Evolutionary conservation across 2,329 filamentous ascomycete genomes (phyloP), one percentile per base, ranked within the genome.

Genomic region (Pyricularia pennisetigena): DNA sequence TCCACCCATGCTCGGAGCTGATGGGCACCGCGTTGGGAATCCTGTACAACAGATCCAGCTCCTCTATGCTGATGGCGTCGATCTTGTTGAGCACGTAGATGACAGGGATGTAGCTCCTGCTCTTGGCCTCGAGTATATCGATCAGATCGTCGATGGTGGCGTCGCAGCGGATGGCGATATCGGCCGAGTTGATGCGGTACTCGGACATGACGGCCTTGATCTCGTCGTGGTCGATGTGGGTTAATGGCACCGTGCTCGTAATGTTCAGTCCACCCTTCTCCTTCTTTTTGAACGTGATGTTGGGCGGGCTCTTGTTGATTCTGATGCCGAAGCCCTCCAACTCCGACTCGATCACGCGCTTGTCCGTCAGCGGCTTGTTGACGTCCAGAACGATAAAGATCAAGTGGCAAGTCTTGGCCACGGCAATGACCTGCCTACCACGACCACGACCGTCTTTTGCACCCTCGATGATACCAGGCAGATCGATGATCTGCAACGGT

Each of bases 21-120:
- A 99, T 98, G 30, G 95, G 95, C 69, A 95, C 95, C 16, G 95
- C 93, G 77, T 98, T 97, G 65, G 95, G 95, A 72, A 99, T 99
- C 61, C 94, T 90, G 81, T 99, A 98, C 30, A 99, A 85, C 70
- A 99, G 82, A 79, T 99, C 95, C 70, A 99, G 85, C 80, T 99
- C 95, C 80, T 99, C 94, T 73, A 99, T 98, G 67, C 92, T 94
- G 78, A 99, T 98, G 68, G 94, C 88, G 80, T 99, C 95, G 73
- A 99, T 99, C 84, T 99, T 99, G 86, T 99, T 99, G 74, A 99
- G 85, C 61, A 96, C 95, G 81, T 99, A 99, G 68, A 99, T 92
- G 71, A 98, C 95, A n/a, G 95, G 95, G 72, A 99, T 98, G 78
- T 99, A 99, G 77, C 92, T 93, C 79, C 95, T 87, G 77, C 90